Evolutionary conservation across 1,284 basidiomycete species (phyloP).

Genomic region (Rhodotorula sp.): DNA sequence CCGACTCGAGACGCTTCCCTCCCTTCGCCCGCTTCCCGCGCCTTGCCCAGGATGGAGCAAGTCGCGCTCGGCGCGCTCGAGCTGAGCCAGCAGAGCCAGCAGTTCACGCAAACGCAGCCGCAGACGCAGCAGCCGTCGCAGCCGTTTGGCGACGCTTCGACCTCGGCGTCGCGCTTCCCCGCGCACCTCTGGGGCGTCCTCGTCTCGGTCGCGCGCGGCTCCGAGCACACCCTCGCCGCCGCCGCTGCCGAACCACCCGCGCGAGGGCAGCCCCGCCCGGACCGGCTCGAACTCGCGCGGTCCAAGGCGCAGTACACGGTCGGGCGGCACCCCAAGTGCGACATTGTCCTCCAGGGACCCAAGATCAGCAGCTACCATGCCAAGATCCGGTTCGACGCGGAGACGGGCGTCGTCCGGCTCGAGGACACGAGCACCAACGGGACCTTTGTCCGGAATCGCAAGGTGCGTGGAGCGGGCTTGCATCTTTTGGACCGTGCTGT

Average conservation of each 20-base stretch:
- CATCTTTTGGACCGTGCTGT: background rate
- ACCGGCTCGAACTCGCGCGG: slow-evolving; percentile 14
- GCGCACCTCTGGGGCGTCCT: slow-evolving; percentile 12
- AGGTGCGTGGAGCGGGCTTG: slow-evolving; percentile 12
- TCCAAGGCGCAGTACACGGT: slow-evolving; percentile 8
- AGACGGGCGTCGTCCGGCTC: slow-evolving; percentile 36
- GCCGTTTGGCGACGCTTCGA: background rate
- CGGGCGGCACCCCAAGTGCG: slow-evolving; percentile 30
- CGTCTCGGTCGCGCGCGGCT: slow-evolving; percentile 2
- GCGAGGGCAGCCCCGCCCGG: background rate
- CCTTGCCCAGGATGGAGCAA: background rate
- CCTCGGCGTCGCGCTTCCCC: background rate
- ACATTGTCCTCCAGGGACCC: slow-evolving; percentile 31
- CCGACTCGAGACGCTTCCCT: background rate
- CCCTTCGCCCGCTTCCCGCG: background rate
- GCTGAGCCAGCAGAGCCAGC: slow-evolving; percentile 6
- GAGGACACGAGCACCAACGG: slow-evolving; percentile 44
- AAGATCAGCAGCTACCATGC: slow-evolving; percentile 43
- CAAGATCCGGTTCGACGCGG: slow-evolving; percentile 29
- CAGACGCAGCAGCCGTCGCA: slow-evolving; percentile 34
- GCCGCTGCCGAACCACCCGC: background rate
- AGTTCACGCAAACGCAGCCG: slow-evolving; percentile 37
- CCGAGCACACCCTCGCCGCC: background rate
- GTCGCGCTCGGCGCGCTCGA: slow-evolving; percentile 9
- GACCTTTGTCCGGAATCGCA: slow-evolving; percentile 36